phyloP scores from a whole-genome alignment of 805 yeast genomes.

The Yarrowia alimentaria region DNA sequence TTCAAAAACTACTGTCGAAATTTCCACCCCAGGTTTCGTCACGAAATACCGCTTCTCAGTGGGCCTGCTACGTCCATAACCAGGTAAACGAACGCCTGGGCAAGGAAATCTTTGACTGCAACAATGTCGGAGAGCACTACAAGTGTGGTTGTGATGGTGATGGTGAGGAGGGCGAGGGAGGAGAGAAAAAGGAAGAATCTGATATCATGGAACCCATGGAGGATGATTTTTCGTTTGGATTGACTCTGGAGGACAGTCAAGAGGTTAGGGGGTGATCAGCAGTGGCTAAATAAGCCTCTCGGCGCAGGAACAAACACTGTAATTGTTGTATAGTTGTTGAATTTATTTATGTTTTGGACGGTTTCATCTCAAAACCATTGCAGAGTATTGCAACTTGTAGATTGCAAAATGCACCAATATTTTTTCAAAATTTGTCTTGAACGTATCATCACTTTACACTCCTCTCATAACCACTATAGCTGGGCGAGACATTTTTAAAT shows the following conservation, averaged over 20 bases:
- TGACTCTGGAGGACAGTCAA: not conserved
- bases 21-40: slow-evolving; percentile 82
- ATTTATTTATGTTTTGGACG: no score
- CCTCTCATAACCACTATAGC: no score
- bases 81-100: slow-evolving; percentile 71
- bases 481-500: no score
- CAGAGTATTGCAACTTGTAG: no score
- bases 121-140: slow-evolving; percentile 80
- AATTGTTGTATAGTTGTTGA: no score
- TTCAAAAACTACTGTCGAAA: slow-evolving; percentile 61
- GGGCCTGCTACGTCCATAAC: slow-evolving; percentile 96
- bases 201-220: slow-evolving; percentile 26
- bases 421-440: no score
- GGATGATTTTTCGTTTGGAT: slow-evolving; percentile 1
- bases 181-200: slow-evolving; percentile 37
- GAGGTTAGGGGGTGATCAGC: not conserved
- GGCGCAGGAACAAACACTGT: no score
- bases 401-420: no score
- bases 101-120: slow-evolving; percentile 79
- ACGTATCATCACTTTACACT: no score
- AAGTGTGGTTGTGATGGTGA: slow-evolving; percentile 99
- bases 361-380: no score
- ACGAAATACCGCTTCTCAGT: slow-evolving; percentile 78
- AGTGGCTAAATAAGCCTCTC: no score
- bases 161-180: slow-evolving; percentile 64